These are phyloP conservation scores for Saccharomycopsis synnaedendra DNA, from an alignment of 805 yeast species.

Conservation along the genomic window DNA sequence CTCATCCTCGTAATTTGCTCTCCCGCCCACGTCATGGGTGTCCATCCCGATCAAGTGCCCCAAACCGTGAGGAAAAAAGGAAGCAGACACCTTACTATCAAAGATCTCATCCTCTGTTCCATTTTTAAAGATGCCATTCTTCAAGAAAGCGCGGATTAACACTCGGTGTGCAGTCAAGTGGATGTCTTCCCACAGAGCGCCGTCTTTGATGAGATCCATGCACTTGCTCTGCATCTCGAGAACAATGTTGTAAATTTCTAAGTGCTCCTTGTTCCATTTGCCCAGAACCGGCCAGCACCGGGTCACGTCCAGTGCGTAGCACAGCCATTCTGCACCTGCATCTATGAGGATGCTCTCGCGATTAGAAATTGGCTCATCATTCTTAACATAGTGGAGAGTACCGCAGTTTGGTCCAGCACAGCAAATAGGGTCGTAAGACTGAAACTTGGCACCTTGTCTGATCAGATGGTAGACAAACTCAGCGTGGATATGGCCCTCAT, in stretches of 20 bases:
- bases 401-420: slow-evolving; percentile 90
- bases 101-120: slow-evolving; percentile 54
- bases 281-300: slow-evolving; percentile 91
- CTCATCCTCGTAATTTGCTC: slow-evolving; percentile 74
- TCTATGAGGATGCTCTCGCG: slow-evolving; percentile 71
- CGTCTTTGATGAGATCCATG: slow-evolving; percentile 68
- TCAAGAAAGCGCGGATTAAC: slow-evolving; percentile 56
- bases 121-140: slow-evolving; percentile 66
- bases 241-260: slow-evolving; percentile 71
- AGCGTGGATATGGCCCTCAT: slow-evolving; percentile 90
- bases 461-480: slow-evolving; percentile 89
- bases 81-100: slow-evolving; percentile 56
- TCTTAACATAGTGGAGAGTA: slow-evolving; percentile 80
- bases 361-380: slow-evolving; percentile 50
- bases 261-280: slow-evolving; percentile 79
- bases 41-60: slow-evolving; percentile 94
- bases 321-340: slow-evolving; percentile 96
- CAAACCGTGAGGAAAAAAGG: slow-evolving; percentile 90
- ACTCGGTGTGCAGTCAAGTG: slow-evolving; percentile 74
- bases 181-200: slow-evolving; percentile 74
- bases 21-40: slow-evolving; percentile 92
- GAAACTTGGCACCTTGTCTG: slow-evolving; percentile 85
- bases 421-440: slow-evolving; percentile 91
- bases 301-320: slow-evolving; percentile 90
- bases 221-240: slow-evolving; percentile 70